These are phyloP conservation scores for Cyberlindnera euphorbiiphila DNA, from an alignment of 805 yeast genomes.

Conservation along the genomic window DNA sequence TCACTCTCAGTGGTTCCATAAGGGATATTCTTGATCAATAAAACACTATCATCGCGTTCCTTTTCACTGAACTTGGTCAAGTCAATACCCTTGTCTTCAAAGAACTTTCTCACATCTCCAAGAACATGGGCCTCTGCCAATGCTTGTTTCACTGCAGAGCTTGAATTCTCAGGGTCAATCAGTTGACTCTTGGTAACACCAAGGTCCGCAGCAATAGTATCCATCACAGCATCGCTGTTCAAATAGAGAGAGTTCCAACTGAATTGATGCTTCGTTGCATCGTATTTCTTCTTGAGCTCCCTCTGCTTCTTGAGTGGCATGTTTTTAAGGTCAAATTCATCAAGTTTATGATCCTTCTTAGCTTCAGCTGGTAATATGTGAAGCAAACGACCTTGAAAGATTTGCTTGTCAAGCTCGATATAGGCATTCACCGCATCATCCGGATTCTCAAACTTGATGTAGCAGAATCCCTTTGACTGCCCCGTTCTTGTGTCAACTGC, in stretches of 20 bases:
- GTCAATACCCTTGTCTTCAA: conserved; percentile 84
- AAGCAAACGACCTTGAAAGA: conserved; percentile 89
- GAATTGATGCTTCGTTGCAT: conserved; percentile 82
- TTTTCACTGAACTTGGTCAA: conserved; percentile 59
- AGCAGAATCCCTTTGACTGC: conserved; percentile 89
- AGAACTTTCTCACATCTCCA: conserved; percentile 84
- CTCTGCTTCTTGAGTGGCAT: conserved; percentile 89
- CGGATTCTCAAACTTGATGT: conserved; percentile 64
- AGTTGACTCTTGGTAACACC: conserved; percentile 82
- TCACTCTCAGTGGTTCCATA: conserved; percentile 80
- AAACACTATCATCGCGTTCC: conserved; percentile 75
- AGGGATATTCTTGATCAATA: conserved; percentile 88
- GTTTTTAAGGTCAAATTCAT: conserved; percentile 87
- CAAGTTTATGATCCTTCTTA: conserved; percentile 77
- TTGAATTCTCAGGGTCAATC: conserved; percentile 81
- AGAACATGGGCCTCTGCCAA: conserved; percentile 95
- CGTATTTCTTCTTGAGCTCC: conserved; percentile 76
- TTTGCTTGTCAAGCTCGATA: conserved; percentile 71
- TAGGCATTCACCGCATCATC: conserved; percentile 77
- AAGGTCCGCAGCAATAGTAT: conserved; percentile 78
- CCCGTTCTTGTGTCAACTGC: conserved; percentile 91
- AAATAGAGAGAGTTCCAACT: conserved; percentile 93
- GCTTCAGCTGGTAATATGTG: conserved; percentile 85
- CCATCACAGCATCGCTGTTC: conserved; percentile 89
- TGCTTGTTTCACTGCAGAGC: conserved; percentile 93